These are phyloP conservation scores for Tetrapisispora nanseiensis DNA, from an alignment of 805 yeast genomes.

Conservation along the genomic window DNA sequence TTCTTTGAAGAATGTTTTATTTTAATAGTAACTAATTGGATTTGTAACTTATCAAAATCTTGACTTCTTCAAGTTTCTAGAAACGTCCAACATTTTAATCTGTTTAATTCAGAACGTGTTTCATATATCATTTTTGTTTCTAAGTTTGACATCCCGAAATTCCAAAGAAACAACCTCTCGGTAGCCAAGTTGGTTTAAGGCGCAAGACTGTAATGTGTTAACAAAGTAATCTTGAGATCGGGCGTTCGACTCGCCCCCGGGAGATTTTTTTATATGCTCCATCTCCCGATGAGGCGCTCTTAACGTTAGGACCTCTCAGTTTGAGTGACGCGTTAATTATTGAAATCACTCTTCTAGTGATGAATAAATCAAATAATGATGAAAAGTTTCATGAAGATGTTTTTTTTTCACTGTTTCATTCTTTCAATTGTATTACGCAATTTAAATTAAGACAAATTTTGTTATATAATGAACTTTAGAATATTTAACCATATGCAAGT, in stretches of 20 bases:
- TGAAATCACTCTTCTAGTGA: background rate
- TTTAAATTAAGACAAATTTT: background rate
- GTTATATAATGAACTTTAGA: too few relatives aligned
- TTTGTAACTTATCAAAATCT: too few relatives aligned
- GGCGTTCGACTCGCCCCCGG: constrained; percentile 32
- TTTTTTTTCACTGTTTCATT: background rate
- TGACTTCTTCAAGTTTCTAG: too few relatives aligned
- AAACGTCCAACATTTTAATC: too few relatives aligned
- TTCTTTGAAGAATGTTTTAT: too few relatives aligned
- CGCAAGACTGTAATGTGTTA: constrained; percentile 29
- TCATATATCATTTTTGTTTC: too few relatives aligned
- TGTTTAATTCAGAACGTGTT: too few relatives aligned
- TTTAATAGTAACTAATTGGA: too few relatives aligned
- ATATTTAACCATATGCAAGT: too few relatives aligned
- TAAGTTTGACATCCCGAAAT: too few relatives aligned
- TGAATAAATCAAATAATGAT: background rate
- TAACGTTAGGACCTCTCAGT: too few relatives aligned
- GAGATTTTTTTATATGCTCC: constrained; percentile 23
- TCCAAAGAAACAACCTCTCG: constrained; percentile 15
- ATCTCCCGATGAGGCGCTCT: too few relatives aligned
- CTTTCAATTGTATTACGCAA: background rate
- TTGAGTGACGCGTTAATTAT: background rate
- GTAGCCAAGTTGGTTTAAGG: constrained; percentile 32
- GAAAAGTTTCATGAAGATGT: background rate
- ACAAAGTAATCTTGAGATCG: constrained; percentile 28